These are phyloP conservation scores for Euphorbia schlechtendalii DNA, from an alignment of 441 rosid species.

Conservation along the genomic window DNA sequence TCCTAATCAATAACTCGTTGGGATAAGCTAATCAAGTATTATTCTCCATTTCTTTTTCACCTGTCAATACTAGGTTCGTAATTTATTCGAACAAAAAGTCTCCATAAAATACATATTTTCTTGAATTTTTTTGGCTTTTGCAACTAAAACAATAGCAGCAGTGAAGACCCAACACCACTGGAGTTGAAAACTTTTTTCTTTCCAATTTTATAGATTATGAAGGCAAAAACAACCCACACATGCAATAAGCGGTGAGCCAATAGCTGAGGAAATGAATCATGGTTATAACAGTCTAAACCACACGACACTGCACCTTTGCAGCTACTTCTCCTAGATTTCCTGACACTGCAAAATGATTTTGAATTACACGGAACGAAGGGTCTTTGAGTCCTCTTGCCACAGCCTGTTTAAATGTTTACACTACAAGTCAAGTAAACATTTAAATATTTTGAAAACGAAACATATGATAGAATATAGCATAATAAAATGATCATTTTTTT, in stretches of 20 bases:
- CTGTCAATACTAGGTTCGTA: background rate
- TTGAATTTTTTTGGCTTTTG: background rate
- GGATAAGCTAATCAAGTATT: background rate
- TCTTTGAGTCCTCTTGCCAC: slow-evolving; percentile 94
- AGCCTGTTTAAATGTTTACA: slow-evolving; percentile 46
- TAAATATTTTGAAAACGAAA: slow-evolving; percentile 9
- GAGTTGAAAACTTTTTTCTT: background rate
- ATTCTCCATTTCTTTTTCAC: background rate
- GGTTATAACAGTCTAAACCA: background rate
- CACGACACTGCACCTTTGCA: slow-evolving; percentile 69
- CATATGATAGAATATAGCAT: background rate
- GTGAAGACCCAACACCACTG: background rate
- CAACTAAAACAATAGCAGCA: background rate
- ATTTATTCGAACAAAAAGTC: background rate
- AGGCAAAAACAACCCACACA: background rate
- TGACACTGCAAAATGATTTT: slow-evolving; percentile 78
- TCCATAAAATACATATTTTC: background rate
- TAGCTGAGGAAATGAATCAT: background rate
- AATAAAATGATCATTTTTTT: background rate
- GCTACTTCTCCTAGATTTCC: slow-evolving; percentile 94
- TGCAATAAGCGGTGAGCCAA: background rate
- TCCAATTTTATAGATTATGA: background rate
- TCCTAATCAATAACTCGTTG: background rate
- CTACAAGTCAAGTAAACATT: slow-evolving; percentile 9
- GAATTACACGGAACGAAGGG: slow-evolving; percentile 92